Evolutionary conservation across 1,139 yeast genomes (phyloP), one percentile per base, ranked within the genome.

Genomic region (Pichia sp.): DNA sequence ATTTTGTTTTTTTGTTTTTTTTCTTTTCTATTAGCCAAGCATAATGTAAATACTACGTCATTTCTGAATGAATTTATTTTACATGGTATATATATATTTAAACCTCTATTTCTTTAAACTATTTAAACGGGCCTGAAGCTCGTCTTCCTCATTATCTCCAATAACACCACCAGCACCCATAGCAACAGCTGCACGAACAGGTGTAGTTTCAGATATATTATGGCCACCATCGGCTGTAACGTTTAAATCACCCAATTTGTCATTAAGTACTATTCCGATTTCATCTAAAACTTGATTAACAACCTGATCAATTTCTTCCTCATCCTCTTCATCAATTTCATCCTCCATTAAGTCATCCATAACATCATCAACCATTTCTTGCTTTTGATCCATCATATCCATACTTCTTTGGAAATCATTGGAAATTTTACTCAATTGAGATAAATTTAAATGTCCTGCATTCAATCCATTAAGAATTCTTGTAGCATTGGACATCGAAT

Each of bases 331-430:
- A 42, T 82, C 89, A 49, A 85, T 81, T 53, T 80, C 89, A 61
- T 82, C 87, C 45, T 84, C 95, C 89, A 90, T 87, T 27, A 92
- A 83, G 62, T 90, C 97, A 61, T 92, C 98, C 56, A 94, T 83
- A 12, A 96, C 95, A 61, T 92, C 98, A 62, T 92, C 98, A 87
- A 92, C 94, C 77, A 92, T 87, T 61, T 94, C 99, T 63, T 92
- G 97, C 58, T 96, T 83, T 67, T 92, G 98, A 64, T 92, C 97
- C 97, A 92, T 92, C 61, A 94, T 70, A 61, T 92, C 98, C 64
- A 86, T 87, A 62, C 92, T 96, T 59, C 79, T 80, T 57, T 94
- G 96, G 65, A 92, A 92, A 59, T 94, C 97, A 82, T 87, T 92
- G 2, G 97, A 90, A 34, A 94, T 92, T 52, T 84, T 75, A 47